Conservation (phyloP, 2,329 filamentous ascomycete genomes). For the Paracamarosporium sp. region DNA sequence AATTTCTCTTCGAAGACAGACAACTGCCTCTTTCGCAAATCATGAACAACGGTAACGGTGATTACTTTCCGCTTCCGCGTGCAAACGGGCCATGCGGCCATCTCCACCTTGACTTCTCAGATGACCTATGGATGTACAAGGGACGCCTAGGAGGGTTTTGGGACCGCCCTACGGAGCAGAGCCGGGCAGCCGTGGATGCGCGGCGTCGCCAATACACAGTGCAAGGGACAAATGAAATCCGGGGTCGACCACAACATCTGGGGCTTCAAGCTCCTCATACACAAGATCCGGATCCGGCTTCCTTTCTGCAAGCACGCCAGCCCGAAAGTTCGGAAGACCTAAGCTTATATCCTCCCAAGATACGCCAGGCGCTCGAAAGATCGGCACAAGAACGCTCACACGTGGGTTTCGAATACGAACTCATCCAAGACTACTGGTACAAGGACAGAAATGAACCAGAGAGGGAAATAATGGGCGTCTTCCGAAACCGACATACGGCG, state of each 20-base stretch:
- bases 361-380: neutral
- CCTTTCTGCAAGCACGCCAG: neutral
- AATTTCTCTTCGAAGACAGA: neutral
- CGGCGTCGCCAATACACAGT: neutral
- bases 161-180: neutral
- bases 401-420: neutral
- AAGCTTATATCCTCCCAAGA: neutral
- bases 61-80: neutral
- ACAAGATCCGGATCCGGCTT: neutral
- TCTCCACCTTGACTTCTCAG: neutral
- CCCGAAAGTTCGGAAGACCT: neutral
- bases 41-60: too few species aligned
- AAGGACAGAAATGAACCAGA: too few species aligned
- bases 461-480: neutral
- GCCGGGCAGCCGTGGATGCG: neutral
- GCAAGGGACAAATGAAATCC: too few species aligned
- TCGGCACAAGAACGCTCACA: neutral
- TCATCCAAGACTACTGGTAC: neutral
- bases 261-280: too few species aligned
- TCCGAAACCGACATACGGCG: neutral
- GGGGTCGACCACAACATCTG: too few species aligned
- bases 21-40: neutral
- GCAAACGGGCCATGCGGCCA: neutral
- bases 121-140: neutral
- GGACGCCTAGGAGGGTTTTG: neutral